Base-by-base conservation (phyloP, 1,284 basidiomycete species). In the Ustilago shanxiensis region DNA sequence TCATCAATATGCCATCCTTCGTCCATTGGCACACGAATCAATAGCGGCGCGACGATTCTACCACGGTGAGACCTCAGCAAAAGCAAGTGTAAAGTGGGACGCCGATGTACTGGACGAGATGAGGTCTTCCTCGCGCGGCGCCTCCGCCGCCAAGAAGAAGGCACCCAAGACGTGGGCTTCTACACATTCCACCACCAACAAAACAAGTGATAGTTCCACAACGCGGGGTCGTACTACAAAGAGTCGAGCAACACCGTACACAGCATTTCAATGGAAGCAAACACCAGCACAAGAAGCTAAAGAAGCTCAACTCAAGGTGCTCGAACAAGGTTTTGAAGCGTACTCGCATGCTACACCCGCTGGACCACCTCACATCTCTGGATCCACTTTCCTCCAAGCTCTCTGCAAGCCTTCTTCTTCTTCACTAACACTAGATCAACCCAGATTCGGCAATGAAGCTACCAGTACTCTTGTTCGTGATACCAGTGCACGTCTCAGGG, bases 131-230 rank as follows among this genome's bases (percentile, higher is more conserved):
- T 10, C 39, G 5, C 29, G 33, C 13, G 18, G 52, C 1, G 44
- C 22, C 22, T 11, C 45, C 6, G 33, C 16, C 31, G 26, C 16
- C 31, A 37, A 41, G 28, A 44, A 61, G 2, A 51, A 31, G 28
- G 29, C 53, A 37, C 73, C 73, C 14, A 77, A 77, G 51, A 77
- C 69, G 24, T 77, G 73, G 73, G 62, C 58, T 5, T 71, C 62
- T n/a, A 77, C 69, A 18, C 64, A 71, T 22, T 37, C 35, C 1
- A n/a, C n/a, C n/a, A n/a, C n/a, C n/a, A n/a, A n/a, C n/a, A 47
- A 20, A 35, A 68, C 24, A 31, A 20, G 10, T 13, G 41, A 44
- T 14, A 9, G 26, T 52, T 11, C 51, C 20, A 11, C 51, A 26
- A 18, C 50, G 9, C 29, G 11, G 3, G 18, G 10, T n/a, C 26